phyloP scores from a whole-genome alignment of 2,329 filamentous ascomycete genomes.

The Cladophialophora carrionii region DNA sequence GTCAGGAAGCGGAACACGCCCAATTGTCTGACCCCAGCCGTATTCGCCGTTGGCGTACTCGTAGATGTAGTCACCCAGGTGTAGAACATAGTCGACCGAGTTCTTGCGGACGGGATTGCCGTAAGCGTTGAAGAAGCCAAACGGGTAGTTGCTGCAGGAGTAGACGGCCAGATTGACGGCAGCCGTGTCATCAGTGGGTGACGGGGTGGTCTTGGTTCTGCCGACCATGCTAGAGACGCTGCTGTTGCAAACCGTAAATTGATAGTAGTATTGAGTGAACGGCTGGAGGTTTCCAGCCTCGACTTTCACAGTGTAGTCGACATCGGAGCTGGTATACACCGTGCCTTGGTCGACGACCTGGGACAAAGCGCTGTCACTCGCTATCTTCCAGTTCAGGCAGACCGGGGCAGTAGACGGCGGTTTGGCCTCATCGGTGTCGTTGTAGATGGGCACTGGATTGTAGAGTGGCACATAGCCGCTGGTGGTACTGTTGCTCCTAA shows the following conservation, averaged over 20 bases:
- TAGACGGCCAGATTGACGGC: conserved; percentile 68
- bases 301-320: conserved; percentile 76
- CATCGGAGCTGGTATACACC: conserved; percentile 71
- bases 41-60: conserved; percentile 53
- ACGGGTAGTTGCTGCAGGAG: conserved; percentile 70
- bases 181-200: conserved; percentile 58
- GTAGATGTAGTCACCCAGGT: conserved; percentile 67
- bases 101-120: conserved; percentile 62
- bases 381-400: conserved; percentile 69
- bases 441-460: conserved; percentile 46
- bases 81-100: conserved; percentile 63
- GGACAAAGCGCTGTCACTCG: conserved; percentile 52
- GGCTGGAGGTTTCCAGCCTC: conserved; percentile 64
- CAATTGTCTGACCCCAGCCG: conserved; percentile 57
- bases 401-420: conserved; percentile 63
- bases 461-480: conserved; percentile 60
- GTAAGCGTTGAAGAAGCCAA: conserved; percentile 39
- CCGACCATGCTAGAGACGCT: conserved; percentile 65
- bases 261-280: conserved; percentile 66
- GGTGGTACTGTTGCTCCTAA: conserved; percentile 58
- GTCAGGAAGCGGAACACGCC: conserved; percentile 59
- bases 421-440: conserved; percentile 59
- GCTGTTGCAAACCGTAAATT: conserved; percentile 69
- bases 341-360: conserved; percentile 60
- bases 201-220: conserved; percentile 70